phyloP scores from a whole-genome alignment of 257 asterid species.

The Dorcoceras hygrometricum region DNA sequence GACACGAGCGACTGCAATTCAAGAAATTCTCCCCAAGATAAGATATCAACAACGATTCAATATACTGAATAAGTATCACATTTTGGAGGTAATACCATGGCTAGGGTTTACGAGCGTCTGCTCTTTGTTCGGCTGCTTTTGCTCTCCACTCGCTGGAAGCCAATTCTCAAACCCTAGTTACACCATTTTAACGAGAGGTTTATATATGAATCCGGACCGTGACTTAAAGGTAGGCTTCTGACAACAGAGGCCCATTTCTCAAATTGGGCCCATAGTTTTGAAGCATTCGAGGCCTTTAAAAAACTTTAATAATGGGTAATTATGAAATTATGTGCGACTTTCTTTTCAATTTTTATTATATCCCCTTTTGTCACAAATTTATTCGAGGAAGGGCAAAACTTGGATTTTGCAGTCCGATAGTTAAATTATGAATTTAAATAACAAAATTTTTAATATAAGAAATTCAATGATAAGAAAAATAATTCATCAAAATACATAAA shows the following conservation, averaged over 20 bases:
- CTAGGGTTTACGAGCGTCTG: constrained; percentile 14
- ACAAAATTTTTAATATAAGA: no score
- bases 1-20: constrained; percentile 66
- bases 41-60: not conserved
- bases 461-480: no score
- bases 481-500: no score
- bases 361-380: no score
- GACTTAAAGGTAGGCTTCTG: not conserved
- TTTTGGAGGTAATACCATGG: constrained; percentile 28
- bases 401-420: no score
- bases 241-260: no score
- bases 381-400: no score
- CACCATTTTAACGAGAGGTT: not conserved
- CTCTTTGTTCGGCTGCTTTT: constrained; percentile 31
- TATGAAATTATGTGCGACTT: no score
- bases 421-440: no score
- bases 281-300: not conserved
- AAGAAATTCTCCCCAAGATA: not conserved
- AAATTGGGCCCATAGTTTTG: not conserved
- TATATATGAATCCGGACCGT: not conserved
- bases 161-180: constrained; percentile 28
- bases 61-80: not conserved
- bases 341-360: no score
- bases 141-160: constrained; percentile 6
- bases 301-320: no score